Evolutionary conservation across 108 stramenopile genomes (phyloP).

Genomic region (Stephanodiscus minutulus): DNA sequence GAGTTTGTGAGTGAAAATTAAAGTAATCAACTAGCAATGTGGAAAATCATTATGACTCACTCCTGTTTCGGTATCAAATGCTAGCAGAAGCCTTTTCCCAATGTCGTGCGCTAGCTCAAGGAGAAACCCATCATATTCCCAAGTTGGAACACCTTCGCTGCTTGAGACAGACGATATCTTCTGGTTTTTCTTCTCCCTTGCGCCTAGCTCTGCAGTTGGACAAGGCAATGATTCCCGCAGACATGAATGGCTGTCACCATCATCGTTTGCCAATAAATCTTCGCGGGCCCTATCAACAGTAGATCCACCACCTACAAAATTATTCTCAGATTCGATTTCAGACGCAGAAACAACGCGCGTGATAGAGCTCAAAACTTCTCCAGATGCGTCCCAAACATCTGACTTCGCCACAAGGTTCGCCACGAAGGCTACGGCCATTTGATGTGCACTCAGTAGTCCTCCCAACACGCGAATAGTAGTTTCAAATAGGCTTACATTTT

Average conservation of each 20-base stretch:
- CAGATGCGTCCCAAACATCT: constrained; percentile 55
- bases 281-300: background rate
- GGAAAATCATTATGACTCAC: background rate
- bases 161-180: background rate
- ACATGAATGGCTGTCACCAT: constrained; percentile 17
- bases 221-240: constrained; percentile 12
- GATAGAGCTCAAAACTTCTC: constrained; percentile 31
- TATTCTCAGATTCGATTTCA: background rate
- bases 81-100: constrained; percentile 78
- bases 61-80: constrained; percentile 88
- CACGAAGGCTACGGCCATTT: constrained; percentile 72
- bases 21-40: background rate
- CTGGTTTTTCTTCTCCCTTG: background rate
- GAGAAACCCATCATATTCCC: constrained; percentile 83
- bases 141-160: constrained; percentile 24
- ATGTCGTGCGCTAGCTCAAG: constrained; percentile 79
- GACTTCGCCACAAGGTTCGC: constrained; percentile 24
- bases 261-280: background rate
- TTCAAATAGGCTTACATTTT: constrained; percentile 92
- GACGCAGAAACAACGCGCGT: background rate
- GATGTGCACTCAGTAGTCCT: constrained; percentile 90
- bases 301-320: background rate
- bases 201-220: background rate
- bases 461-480: constrained; percentile 93
- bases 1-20: background rate